Conservation (phyloP, 345 rosid genomes). For the Hibiscus mutabilis region DNA sequence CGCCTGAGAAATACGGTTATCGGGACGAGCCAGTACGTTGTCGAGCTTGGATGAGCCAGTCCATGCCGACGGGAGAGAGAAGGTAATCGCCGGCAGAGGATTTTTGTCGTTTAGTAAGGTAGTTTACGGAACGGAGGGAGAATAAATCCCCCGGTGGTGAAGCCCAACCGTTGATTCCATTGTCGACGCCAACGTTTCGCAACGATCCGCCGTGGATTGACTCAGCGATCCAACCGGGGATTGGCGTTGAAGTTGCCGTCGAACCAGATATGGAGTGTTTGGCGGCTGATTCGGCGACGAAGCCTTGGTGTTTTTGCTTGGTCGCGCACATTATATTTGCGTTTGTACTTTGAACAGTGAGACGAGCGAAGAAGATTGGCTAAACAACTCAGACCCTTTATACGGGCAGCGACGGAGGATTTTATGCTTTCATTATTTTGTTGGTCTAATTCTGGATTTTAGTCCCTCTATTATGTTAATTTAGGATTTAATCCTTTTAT, state of each 20-base stretch:
- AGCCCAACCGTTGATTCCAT: slow-evolving; percentile 85
- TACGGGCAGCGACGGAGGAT: no score
- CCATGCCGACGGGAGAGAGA: slow-evolving; percentile 80
- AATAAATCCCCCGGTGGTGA: slow-evolving; percentile 81
- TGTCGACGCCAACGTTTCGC: slow-evolving; percentile 60
- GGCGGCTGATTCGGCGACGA: slow-evolving; percentile 24
- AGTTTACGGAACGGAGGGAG: slow-evolving; percentile 59
- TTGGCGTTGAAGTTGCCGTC: neutral
- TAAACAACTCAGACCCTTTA: no score
- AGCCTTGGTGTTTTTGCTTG: slow-evolving; percentile 36
- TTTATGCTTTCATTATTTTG: no score
- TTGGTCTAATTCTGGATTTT: no score
- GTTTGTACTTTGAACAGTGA: no score
- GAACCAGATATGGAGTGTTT: slow-evolving; percentile 30
- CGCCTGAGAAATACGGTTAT: slow-evolving; percentile 67
- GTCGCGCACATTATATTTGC: slow-evolving; percentile 41
- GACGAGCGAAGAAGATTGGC: no score
- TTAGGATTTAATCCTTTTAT: no score
- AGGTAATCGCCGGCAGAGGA: slow-evolving; percentile 64
- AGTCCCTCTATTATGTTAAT: no score
- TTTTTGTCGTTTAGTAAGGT: slow-evolving; percentile 50
- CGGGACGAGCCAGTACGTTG: slow-evolving; percentile 67
- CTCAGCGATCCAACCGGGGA: slow-evolving; percentile 57
- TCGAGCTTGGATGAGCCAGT: slow-evolving; percentile 81
- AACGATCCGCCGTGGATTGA: slow-evolving; percentile 68